Percentiles rank a stretch among this genome's conserved stretches.
Evolutionary conservation across 352 stramenopile species (phyloP).

Genomic region (Pythium myriotylum): DNA sequence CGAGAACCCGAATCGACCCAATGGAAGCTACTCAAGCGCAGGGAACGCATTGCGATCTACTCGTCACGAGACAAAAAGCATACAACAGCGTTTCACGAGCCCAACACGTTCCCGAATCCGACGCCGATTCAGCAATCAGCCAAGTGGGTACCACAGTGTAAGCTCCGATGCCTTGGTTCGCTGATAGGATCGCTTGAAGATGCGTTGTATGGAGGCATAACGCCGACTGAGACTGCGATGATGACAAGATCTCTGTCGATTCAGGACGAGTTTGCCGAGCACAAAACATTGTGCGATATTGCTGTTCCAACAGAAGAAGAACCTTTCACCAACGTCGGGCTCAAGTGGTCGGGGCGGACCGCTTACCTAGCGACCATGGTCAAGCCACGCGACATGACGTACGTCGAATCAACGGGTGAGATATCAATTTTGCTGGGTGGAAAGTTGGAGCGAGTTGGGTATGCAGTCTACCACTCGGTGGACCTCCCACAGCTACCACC

Average conservation of each 20-base stretch:
- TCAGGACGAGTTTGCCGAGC: slow-evolving; percentile 26
- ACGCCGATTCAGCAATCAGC: not conserved
- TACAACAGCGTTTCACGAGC: not conserved
- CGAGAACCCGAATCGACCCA: slow-evolving; percentile 36
- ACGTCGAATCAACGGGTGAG: slow-evolving; percentile 45
- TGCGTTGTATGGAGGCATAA: slow-evolving; percentile 57
- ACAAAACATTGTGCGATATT: slow-evolving; percentile 43
- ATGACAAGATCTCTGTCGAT: slow-evolving; percentile 38
- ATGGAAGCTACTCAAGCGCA: slow-evolving; percentile 45
- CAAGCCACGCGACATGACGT: slow-evolving; percentile 44
- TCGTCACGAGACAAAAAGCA: slow-evolving; percentile 20
- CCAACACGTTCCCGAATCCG: slow-evolving; percentile 14
- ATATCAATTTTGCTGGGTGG: not conserved
- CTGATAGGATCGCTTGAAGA: slow-evolving; percentile 61
- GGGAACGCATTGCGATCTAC: slow-evolving; percentile 34
- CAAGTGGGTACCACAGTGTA: slow-evolving; percentile 37
- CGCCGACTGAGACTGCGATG: slow-evolving; percentile 32
- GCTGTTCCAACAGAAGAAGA: slow-evolving; percentile 33
- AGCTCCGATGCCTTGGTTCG: slow-evolving; percentile 50
- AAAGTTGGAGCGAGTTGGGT: slow-evolving; percentile 32
- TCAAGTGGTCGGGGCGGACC: slow-evolving; percentile 24
- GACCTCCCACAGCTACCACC: slow-evolving; percentile 30
- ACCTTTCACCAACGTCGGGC: slow-evolving; percentile 23
- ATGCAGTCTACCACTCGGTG: slow-evolving; percentile 40
- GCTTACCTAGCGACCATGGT: slow-evolving; percentile 25